Conservation (phyloP, 164 flowering plant genomes). For the Aristolochia californica region DNA sequence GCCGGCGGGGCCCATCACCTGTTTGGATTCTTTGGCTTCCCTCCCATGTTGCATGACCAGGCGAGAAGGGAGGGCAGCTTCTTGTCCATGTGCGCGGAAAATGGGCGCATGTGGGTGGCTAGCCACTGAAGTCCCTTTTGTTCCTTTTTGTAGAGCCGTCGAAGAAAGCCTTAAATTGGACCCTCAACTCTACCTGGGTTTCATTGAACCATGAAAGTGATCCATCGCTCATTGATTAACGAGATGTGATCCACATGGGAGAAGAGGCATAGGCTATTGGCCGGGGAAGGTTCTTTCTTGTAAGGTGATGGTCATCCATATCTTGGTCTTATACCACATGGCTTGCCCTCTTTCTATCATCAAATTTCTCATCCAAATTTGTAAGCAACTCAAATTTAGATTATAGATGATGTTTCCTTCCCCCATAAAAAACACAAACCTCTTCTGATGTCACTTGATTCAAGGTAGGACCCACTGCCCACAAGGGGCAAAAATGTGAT, state of each 20-base stretch:
- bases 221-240: background rate
- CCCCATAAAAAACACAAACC: slow-evolving; percentile 1
- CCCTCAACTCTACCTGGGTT: background rate
- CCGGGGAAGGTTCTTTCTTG: no score
- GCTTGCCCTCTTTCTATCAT: no score
- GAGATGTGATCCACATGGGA: no score
- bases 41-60: background rate
- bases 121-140: background rate
- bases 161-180: background rate
- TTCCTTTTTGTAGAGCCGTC: background rate
- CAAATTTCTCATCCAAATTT: no score
- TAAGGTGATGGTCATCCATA: no score
- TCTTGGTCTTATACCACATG: no score
- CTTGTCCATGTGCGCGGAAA: slow-evolving; percentile 4
- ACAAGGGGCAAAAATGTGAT: background rate
- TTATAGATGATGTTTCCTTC: slow-evolving; percentile 2
- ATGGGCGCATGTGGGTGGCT: slow-evolving; percentile 7
- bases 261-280: no score
- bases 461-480: slow-evolving; percentile 1
- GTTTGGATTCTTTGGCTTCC: slow-evolving; percentile 6
- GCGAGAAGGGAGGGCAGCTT: background rate
- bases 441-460: background rate
- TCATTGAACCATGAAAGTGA: background rate
- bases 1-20: slow-evolving; percentile 1
- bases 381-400: slow-evolving; percentile 3